Evolutionary conservation across 371 early-diverging fungal genomes (phyloP).

Genomic region (Mortierella sp.): DNA sequence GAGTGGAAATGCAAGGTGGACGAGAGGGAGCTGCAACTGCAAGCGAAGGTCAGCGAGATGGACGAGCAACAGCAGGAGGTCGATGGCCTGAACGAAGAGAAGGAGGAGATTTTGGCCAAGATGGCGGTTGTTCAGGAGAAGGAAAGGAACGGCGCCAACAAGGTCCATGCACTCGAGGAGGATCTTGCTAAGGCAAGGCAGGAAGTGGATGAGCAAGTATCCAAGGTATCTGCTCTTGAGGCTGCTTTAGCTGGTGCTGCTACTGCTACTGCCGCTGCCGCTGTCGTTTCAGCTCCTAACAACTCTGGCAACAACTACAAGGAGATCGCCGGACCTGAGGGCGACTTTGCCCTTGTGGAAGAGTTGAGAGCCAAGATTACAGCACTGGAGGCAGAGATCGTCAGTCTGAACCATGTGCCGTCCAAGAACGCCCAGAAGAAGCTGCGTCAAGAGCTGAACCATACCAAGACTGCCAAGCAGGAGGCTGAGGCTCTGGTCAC

Average conservation of each 20-base stretch:
- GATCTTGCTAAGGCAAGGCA: slow-evolving; percentile 31
- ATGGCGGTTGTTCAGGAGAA: slow-evolving; percentile 47
- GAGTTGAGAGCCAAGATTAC: slow-evolving; percentile 33
- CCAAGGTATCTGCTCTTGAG: slow-evolving; percentile 6
- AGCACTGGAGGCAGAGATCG: slow-evolving; percentile 44
- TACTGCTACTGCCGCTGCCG: slow-evolving; percentile 3
- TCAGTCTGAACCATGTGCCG: slow-evolving; percentile 28
- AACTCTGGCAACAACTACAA: slow-evolving; percentile 10
- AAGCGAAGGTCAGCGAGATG: slow-evolving; percentile 22
- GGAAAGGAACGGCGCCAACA: slow-evolving; percentile 21
- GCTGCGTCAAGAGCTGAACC: slow-evolving; percentile 52
- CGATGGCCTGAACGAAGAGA: slow-evolving; percentile 26
- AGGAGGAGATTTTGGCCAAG: slow-evolving; percentile 51
- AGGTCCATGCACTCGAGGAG: slow-evolving; percentile 24
- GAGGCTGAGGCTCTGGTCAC: slow-evolving; percentile 41
- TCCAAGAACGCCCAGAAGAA: slow-evolving; percentile 56
- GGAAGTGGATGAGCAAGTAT: slow-evolving; percentile 24
- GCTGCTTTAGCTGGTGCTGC: not conserved
- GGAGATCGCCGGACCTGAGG: not conserved
- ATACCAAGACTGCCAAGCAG: slow-evolving; percentile 50
- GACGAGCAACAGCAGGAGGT: slow-evolving; percentile 35
- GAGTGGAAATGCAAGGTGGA: slow-evolving; percentile 30
- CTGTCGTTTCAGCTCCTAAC: not conserved
- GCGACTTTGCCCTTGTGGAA: slow-evolving; percentile 11
- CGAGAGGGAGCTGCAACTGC: slow-evolving; percentile 25